Conservation (phyloP, 2,329 filamentous ascomycete species). For the Calonectria hawksworthii region DNA sequence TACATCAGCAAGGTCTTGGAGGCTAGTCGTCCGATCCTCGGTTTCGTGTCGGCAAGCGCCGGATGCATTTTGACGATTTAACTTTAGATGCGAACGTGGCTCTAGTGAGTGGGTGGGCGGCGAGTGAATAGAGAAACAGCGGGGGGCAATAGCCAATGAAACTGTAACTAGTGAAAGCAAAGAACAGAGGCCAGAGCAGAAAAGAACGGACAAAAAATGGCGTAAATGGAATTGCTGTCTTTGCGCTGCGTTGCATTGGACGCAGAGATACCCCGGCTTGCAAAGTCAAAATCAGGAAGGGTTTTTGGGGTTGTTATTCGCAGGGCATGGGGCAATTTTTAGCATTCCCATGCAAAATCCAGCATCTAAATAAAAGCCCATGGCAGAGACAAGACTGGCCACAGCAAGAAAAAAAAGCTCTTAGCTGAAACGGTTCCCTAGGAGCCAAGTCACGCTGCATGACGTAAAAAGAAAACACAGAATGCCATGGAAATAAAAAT, state of each 20-base stretch:
- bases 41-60: constrained; percentile 64
- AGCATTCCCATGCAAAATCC: neutral
- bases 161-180: neutral
- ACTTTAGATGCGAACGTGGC: neutral
- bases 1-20: constrained; percentile 82
- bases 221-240: too few species aligned
- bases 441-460: neutral
- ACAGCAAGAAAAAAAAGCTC: neutral
- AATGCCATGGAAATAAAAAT: neutral
- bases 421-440: neutral
- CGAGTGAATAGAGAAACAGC: neutral
- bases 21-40: constrained; percentile 80
- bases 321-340: neutral
- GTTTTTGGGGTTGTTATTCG: neutral
- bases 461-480: neutral
- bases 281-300: neutral
- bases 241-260: neutral
- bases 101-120: neutral
- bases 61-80: constrained; percentile 59
- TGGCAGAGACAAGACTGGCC: neutral
- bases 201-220: neutral
- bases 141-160: neutral
- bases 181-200: neutral
- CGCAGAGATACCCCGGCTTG: neutral
- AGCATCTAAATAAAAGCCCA: neutral